A percentile compares a stretch with the other conserved stretches of the same genome.
phyloP scores from a whole-genome alignment of 192 early-diverging fungal genomes.

The Mortierella antarctica region DNA sequence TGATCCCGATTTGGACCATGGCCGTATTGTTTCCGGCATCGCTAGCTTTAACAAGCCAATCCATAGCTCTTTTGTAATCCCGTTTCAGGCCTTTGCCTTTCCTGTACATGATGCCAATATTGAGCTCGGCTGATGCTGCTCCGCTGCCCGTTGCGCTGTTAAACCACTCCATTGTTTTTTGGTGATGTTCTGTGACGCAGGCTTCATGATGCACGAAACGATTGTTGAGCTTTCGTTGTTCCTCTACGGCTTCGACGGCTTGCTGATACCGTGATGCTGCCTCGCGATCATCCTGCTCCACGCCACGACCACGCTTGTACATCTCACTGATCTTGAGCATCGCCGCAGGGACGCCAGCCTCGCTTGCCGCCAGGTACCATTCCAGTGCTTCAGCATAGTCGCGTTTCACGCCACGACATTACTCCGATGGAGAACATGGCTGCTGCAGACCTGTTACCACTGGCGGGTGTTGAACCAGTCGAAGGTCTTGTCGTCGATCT shows the following conservation, averaged over 20 bases:
- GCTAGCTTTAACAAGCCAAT: conserved; percentile 69
- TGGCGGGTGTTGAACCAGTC: too few species aligned
- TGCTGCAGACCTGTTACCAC: not conserved
- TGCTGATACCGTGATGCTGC: conserved; percentile 58
- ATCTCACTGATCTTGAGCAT: conserved; percentile 79
- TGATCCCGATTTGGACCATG: conserved; percentile 76
- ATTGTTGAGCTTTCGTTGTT: not conserved
- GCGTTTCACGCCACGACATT: conserved; percentile 59
- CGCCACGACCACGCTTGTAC: conserved; percentile 74
- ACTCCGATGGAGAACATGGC: conserved; percentile 59
- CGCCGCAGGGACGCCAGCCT: conserved; percentile 73
- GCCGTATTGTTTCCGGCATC: conserved; percentile 70
- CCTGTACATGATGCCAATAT: conserved; percentile 46
- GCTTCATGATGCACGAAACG: not conserved
- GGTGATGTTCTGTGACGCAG: not conserved
- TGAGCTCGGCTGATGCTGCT: conserved; percentile 31
- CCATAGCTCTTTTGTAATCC: conserved; percentile 3
- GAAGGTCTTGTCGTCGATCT: not conserved
- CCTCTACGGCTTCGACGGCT: not conserved
- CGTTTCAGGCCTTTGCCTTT: not conserved
- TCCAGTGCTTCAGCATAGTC: conserved; percentile 61
- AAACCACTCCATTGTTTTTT: conserved; percentile 62
- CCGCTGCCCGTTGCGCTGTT: conserved; percentile 55
- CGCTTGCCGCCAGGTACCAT: conserved; percentile 67
- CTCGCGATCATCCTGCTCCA: conserved; percentile 30